phyloP scores from a whole-genome alignment of 176 grass and related monocot species.

The Ananas comosus region DNA sequence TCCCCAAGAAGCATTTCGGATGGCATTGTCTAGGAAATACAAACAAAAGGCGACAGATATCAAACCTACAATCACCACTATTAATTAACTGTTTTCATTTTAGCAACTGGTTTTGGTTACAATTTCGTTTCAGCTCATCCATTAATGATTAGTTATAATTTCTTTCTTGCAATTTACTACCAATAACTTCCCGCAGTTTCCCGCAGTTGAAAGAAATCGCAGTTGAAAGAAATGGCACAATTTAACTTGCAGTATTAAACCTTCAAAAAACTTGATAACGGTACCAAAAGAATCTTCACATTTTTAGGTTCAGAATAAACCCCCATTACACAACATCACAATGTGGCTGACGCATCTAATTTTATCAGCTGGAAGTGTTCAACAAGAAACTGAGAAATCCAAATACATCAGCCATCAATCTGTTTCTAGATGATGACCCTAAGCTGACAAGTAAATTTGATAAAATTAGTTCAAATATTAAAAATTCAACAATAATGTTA shows the following conservation, averaged over 20 bases:
- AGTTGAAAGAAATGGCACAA: constrained; percentile 1
- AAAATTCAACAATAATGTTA: no score
- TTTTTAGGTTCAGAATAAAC: neutral
- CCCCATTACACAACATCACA: neutral
- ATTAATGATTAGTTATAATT: constrained; percentile 55
- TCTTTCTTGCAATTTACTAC: constrained; percentile 57
- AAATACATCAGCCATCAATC: neutral
- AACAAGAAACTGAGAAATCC: neutral
- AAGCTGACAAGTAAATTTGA: neutral
- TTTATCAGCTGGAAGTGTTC: constrained; percentile 4
- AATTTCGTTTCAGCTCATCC: constrained; percentile 11
- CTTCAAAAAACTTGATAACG: constrained; percentile 18
- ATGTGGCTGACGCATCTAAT: neutral
- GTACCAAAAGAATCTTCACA: neutral
- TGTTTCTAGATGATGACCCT: neutral
- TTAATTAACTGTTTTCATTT: constrained; percentile 22
- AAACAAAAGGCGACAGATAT: constrained; percentile 44
- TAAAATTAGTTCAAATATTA: no score
- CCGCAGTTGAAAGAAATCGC: constrained; percentile 10
- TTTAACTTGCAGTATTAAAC: constrained; percentile 1
- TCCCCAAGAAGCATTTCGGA: constrained; percentile 23
- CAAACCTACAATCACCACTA: constrained; percentile 38
- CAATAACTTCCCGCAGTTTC: constrained; percentile 43
- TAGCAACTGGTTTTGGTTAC: constrained; percentile 19
- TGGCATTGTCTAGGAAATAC: constrained; percentile 33